Percentiles rank a stretch among this genome's conserved stretches.
These are phyloP conservation scores for Pezicula carpinea DNA, from an alignment of 2,329 filamentous ascomycete genomes.

Conservation along the genomic window DNA sequence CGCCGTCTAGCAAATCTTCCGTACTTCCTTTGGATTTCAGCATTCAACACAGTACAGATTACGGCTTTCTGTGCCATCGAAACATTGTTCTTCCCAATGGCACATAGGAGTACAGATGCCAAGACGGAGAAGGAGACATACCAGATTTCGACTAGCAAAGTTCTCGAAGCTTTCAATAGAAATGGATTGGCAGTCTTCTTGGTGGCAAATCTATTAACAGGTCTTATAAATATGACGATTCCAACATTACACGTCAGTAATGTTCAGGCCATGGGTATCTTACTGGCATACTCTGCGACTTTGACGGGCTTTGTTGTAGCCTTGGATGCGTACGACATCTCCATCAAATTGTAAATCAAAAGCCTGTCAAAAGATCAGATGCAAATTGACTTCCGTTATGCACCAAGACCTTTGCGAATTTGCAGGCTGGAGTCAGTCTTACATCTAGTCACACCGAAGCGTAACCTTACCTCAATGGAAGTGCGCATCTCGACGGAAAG, in stretches of 20 bases:
- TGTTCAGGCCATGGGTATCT: slow-evolving; percentile 63
- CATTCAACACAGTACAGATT: slow-evolving; percentile 84
- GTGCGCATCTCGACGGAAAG: no score
- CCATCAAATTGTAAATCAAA: slow-evolving; percentile 59
- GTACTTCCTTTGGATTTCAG: slow-evolving; percentile 88
- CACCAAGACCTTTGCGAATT: no score
- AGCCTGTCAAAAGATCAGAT: neutral
- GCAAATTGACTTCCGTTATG: neutral
- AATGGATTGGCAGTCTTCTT: slow-evolving; percentile 86
- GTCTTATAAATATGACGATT: slow-evolving; percentile 80
- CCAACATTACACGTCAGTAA: slow-evolving; percentile 71
- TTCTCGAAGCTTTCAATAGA: slow-evolving; percentile 81
- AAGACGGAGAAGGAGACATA: slow-evolving; percentile 60
- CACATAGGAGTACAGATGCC: slow-evolving; percentile 52
- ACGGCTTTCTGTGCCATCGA: slow-evolving; percentile 75
- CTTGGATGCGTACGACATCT: slow-evolving; percentile 61
- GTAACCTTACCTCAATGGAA: no score
- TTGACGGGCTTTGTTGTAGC: slow-evolving; percentile 64
- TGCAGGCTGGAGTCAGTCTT: no score
- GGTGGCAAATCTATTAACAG: slow-evolving; percentile 83
- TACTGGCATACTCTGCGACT: slow-evolving; percentile 66
- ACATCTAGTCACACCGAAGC: no score
- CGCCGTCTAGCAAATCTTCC: slow-evolving; percentile 88
- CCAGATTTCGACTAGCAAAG: slow-evolving; percentile 67
- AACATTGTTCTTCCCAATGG: slow-evolving; percentile 68